Conservation (phyloP, 495 filamentous ascomycete genomes). For the Neurospora sp. region DNA sequence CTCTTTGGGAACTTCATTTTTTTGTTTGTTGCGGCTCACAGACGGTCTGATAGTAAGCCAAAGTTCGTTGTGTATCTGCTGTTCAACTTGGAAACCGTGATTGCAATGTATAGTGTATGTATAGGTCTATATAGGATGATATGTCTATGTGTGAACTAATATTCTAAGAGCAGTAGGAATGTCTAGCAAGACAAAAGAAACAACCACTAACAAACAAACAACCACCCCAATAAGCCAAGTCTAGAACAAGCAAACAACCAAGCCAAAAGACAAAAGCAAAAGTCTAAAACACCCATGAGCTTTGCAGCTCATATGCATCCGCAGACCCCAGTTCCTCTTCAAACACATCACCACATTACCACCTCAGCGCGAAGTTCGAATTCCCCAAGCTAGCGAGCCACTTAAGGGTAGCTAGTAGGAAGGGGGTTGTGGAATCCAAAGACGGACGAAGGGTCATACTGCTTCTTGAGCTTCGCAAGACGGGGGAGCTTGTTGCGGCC, state of each 20-base stretch:
- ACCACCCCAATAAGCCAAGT: background rate
- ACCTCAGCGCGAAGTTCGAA: background rate
- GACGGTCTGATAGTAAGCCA: background rate
- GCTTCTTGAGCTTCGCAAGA: conserved; percentile 17
- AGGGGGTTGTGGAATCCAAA: conserved; percentile 14
- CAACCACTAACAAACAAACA: background rate
- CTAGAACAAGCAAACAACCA: background rate
- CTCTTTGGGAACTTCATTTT: background rate
- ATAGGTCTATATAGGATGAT: background rate
- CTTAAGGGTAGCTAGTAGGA: conserved; percentile 1
- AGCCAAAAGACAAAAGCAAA: background rate
- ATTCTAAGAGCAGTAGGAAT: background rate
- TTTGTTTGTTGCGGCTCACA: background rate
- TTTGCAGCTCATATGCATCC: background rate
- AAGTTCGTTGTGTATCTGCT: background rate
- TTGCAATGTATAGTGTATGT: background rate
- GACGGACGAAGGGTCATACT: conserved; percentile 19
- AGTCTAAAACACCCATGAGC: background rate
- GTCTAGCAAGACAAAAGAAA: background rate
- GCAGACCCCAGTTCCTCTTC: background rate
- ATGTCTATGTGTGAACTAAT: background rate
- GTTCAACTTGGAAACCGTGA: background rate
- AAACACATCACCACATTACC: background rate
- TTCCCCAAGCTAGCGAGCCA: background rate
- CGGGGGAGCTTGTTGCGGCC: conserved; percentile 17